Base-by-base conservation (phyloP, 2,329 filamentous ascomycete species). In the Arthrinium phaeospermum region DNA sequence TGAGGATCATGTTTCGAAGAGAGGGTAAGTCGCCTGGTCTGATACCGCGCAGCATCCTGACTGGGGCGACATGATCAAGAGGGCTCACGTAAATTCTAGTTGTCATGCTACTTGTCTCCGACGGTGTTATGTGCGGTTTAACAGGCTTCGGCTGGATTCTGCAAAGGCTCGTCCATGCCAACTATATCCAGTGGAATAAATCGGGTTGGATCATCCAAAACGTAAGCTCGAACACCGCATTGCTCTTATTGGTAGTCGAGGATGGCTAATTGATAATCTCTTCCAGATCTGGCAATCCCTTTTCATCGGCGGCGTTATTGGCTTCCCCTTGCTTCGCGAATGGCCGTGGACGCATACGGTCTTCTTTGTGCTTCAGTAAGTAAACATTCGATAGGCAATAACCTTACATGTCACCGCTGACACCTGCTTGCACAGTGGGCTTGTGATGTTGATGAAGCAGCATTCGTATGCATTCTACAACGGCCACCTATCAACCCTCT, bases 281-380 rank as follows among this genome's bases (percentile, higher is more conserved):
- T 12, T 68, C 7, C 68, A 90, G 88, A 75, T 92, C 1, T 95
- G 93, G 93, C 91, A 96, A 82, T 84, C 86, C 0, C 74, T 85
- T 19, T 95, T 92, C 76, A 86, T 94, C 14, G 86, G 83, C 4
- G 85, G 85, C 12, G 87, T 92, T 4, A 83, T 95, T 6, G 88
- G 87, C 70, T 89, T 92, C 83, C 92, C 92, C 0, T 86, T 92
- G 69, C 87, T 91, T 78, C 87, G 93, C 5, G 89, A 94, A 69
- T 96, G 93, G 93, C 92, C 93, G 1, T 95, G 93, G 93, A 94
- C 93, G 19, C 93, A 94, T 77, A 94, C 92, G 1, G 91, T 94
- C 24, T 94, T 71, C 41, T 74, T 74, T 69, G 71, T 74, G 27
- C 64, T 74, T 45, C 72, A 74, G 57, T 64, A 64, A 64, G 57